These are phyloP conservation scores for Arctostaphylos glauca DNA, from an alignment of 148 eudicot species.

Conservation along the genomic window DNA sequence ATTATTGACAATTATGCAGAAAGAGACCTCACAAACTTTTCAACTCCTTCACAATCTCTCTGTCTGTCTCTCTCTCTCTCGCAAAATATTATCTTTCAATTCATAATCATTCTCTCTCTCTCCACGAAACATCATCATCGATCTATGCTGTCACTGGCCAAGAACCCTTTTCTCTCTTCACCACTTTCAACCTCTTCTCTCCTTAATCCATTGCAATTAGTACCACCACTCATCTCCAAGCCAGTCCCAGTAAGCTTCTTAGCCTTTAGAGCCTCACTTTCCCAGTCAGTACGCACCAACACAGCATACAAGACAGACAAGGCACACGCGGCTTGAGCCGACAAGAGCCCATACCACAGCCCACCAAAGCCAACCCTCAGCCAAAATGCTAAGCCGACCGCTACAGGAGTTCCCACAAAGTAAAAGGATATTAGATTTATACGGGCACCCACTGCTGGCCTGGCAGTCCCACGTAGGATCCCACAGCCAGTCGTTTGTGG, in stretches of 20 bases:
- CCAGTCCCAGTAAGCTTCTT: conserved; percentile 39
- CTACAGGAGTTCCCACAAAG: conserved; percentile 85
- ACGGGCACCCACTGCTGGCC: conserved; percentile 82
- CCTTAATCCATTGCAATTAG: conserved; percentile 8
- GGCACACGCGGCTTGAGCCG: conserved; percentile 82
- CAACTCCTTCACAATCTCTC: too few species aligned
- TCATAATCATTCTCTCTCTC: not conserved
- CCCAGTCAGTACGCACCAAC: conserved; percentile 74
- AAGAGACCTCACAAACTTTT: too few species aligned
- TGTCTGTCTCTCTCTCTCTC: not conserved
- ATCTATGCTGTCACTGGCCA: conserved; percentile 20
- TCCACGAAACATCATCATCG: conserved; percentile 14
- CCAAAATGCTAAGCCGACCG: conserved; percentile 74
- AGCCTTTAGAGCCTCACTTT: conserved; percentile 66
- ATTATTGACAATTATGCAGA: not conserved
- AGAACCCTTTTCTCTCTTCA: conserved; percentile 34
- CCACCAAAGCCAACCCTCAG: conserved; percentile 65
- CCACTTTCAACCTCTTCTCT: conserved; percentile 17
- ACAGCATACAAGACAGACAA: conserved; percentile 55
- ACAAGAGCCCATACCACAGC: conserved; percentile 79
- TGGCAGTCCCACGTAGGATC: conserved; percentile 78
- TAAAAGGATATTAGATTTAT: conserved; percentile 84
- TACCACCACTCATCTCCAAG: conserved; percentile 28
- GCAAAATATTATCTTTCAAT: not conserved
- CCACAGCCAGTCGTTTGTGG: conserved; percentile 99